Evolutionary conservation across 768 basidiomycete species (phyloP), one percentile per base, ranked within the genome.

Genomic region (Coprinopsis strossmayeri): DNA sequence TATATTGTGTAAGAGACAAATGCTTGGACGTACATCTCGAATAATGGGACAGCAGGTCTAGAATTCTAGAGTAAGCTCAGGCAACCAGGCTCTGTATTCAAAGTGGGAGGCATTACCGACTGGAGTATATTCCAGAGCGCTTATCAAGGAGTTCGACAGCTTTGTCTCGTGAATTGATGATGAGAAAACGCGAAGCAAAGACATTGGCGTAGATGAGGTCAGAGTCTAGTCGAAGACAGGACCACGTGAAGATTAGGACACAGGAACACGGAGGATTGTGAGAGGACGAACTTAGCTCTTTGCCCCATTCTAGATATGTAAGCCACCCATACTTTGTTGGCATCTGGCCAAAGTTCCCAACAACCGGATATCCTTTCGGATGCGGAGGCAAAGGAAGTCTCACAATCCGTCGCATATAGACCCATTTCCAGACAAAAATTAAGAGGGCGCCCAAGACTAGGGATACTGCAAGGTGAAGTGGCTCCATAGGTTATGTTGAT

Each of bases 131-230:
- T 1, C 30, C 46, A 1, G 52, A 53, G 5, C 55, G 38, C 20
- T 46, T 53, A 11, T 49, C 55, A 3, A 56, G 20, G 13, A 56
- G 52, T 2, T 48, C 49, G 1, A 20, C n/a, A 11, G 46, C 51
- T 15, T 43, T 46, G 1, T 49, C 30, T 11, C 39, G 5, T n/a
- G 48, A 44, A 34, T 52, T 42, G 15, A 55, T 25, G 15, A 55
- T 25, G 10, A 55, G 5, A 3, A 50, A 45, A 9, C 34, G 18
- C 3, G 2, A 28, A 4, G 46, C 49, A 23, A 46, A 15, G 4
- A 42, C 44, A 5, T 45, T 42, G 4, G 45, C 15, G 9, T 53
- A 47, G 5, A 55, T 41, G 10, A 53, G 46, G 25, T 47, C 11
- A 49, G 40, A 42, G 23, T 42, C 40, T 42, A 17, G 11, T n/a